Evolutionary conservation across 176 grass and related monocot genomes (phyloP).

Genomic region (Saccharum spontaneum): DNA sequence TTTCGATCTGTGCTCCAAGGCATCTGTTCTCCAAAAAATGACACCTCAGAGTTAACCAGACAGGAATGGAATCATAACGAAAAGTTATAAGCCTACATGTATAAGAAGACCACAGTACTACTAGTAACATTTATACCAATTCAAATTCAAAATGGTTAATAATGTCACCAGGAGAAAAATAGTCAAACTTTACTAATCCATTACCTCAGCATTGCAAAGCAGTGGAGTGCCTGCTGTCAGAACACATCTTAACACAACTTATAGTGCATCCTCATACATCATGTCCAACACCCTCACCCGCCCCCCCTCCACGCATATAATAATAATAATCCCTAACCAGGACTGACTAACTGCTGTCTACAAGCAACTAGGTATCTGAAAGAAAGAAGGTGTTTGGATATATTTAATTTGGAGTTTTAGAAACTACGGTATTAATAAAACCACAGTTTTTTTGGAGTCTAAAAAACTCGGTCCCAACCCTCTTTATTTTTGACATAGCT

Average conservation of each 20-base stretch:
- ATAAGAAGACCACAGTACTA: neutral
- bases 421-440: too few relatives aligned
- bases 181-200: constrained; percentile 25
- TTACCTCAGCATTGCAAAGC: neutral
- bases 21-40: neutral
- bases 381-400: too few relatives aligned
- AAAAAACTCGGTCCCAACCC: too few relatives aligned
- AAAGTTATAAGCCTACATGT: neutral
- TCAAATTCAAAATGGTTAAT: constrained; percentile 20
- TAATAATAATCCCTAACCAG: neutral
- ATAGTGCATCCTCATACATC: neutral
- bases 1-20: constrained; percentile 13
- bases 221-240: neutral
- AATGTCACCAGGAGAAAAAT: constrained; percentile 2
- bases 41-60: neutral
- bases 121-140: neutral
- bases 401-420: too few relatives aligned
- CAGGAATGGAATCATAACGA: constrained; percentile 2
- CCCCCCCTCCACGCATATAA: neutral
- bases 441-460: too few relatives aligned
- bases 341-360: neutral
- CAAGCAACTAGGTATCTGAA: neutral
- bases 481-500: too few relatives aligned
- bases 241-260: neutral
- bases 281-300: neutral